Base-by-base conservation (phyloP, 495 filamentous ascomycete species). In the Aspergillus sparsus region DNA sequence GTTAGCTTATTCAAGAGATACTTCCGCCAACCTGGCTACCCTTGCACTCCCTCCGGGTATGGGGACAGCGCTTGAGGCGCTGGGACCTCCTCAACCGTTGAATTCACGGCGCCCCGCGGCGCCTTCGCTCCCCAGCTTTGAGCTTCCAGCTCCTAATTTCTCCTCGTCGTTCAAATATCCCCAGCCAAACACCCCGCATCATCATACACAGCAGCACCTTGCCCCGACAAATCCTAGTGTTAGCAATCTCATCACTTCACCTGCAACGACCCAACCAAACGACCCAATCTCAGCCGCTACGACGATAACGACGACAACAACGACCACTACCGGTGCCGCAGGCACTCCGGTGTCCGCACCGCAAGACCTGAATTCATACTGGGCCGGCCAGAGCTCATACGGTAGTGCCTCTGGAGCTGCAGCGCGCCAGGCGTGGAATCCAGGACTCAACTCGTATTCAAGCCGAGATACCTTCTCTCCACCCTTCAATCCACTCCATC, bases 211-310 rank as follows among this genome's bases (percentile, higher is more conserved):
- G 21, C 21, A 27, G 21, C 21, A 71, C 63, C 76, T 68, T 77
- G 67, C 79, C 3, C 64, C 71, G 56, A 71, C 71, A 67, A 85
- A 70, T 55, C 79, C 84, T 57, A 84, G 80, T 62, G 82, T 83
- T 57, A 83, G 80, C 62, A 88, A 82, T 60, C 77, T 88, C 32
- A 72, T 87, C 56, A 89, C 85, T 6, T 83, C 85, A 33, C 86
- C 85, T 58, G 72, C 71, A n/a, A 81, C 82, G 49, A 83, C 80
- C 69, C 77, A 86, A 37, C 76, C 83, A n/a, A 80, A 80, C 53
- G 89, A 92, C 16, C 86, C 62, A n/a, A 78, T 80, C 39, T 70
- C 87, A 52, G 27, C 57, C 4, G 33, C 49, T 34, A 12, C 58
- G 8, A 8, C 57, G 36, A 50, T 44, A 39, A 50, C 45, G 44